Evolutionary conservation across 2,329 filamentous ascomycete genomes (phyloP).

Genomic region (Pseudogymnoascus sp.): DNA sequence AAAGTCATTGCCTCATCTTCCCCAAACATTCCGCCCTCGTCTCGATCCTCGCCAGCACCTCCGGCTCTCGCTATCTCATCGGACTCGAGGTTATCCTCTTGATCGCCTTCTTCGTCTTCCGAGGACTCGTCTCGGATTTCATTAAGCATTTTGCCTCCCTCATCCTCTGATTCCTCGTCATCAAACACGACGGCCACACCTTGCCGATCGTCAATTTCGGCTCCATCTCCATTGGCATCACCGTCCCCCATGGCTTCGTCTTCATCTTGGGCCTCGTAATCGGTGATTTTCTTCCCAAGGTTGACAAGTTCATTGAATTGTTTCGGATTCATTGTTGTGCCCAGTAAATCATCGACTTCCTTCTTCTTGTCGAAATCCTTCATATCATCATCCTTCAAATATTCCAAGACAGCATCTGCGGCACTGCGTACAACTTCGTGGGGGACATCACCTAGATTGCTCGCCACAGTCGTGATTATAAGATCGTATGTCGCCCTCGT

Average conservation of each 20-base stretch:
- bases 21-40: conserved; percentile 43
- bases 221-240: conserved; percentile 57
- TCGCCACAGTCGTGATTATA: conserved; percentile 84
- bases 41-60: conserved; percentile 40
- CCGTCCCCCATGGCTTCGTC: conserved; percentile 79
- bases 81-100: conserved; percentile 49
- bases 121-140: conserved; percentile 86
- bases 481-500: conserved; percentile 92
- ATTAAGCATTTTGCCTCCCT: conserved; percentile 67
- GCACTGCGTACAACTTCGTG: conserved; percentile 89
- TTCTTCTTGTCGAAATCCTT: conserved; percentile 99
- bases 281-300: conserved; percentile 95
- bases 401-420: conserved; percentile 84
- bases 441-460: conserved; percentile 83
- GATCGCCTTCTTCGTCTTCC: conserved; percentile 65
- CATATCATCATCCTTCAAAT: conserved; percentile 87
- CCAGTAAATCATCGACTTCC: conserved; percentile 88
- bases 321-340: conserved; percentile 73
- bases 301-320: conserved; percentile 97
- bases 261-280: conserved; percentile 94
- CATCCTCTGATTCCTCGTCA: conserved; percentile 79
- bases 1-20: conserved; percentile 77
- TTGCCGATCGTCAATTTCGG: conserved; percentile 85
- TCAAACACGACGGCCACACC: conserved; percentile 98
- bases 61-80: conserved; percentile 45